Base-by-base conservation (phyloP, 345 rosid species). In the Citrus medica region DNA sequence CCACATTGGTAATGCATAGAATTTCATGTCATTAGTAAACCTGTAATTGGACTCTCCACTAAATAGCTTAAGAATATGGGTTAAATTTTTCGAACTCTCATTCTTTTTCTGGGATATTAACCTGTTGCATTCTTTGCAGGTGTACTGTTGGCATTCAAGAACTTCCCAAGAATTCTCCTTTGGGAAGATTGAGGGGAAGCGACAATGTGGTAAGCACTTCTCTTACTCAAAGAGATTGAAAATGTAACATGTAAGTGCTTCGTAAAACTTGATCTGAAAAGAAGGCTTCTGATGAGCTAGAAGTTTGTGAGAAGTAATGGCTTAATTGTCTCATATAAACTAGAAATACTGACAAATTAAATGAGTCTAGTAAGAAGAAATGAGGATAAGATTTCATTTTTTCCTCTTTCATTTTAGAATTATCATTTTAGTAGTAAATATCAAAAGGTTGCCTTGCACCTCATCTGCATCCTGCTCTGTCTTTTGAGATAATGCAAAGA, bases 171-270 rank as follows among this genome's bases (percentile, higher is more conserved):
- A 87, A 88, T 72, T 92, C 97, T 10, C 83, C 99, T 64, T 67
- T 93, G 86, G 99, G 99, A 82, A 86, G 99, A 83, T 73, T 93
- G 88, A 86, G 90, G 81, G 99, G 99, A 84, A 93, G 99, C 75
- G 99, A 95, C 81, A 95, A 95, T 58, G 91, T 92, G 86, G 99
- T 93, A 87, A 82, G 89, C 61, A 72, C 24, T n/a, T 67, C 37
- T 9, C 69, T 79, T 69, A 62, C 59, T 76, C 21, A n/a, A 35
- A 19, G 58, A 37, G 59, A 46, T 61, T 40, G 59, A 63, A 63
- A 42, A 14, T n/a, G n/a, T 63, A 30, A 64, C 55, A 3, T 48
- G 30, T 28, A 51, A 60, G 64, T 75, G 59, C 38, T 28, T 40
- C 9, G 61, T 46, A 75, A 62, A 10, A 63, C 30, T 30, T 48